Conservation (phyloP, 371 early-diverging fungal species). For the Furculomyces boomerangus region DNA sequence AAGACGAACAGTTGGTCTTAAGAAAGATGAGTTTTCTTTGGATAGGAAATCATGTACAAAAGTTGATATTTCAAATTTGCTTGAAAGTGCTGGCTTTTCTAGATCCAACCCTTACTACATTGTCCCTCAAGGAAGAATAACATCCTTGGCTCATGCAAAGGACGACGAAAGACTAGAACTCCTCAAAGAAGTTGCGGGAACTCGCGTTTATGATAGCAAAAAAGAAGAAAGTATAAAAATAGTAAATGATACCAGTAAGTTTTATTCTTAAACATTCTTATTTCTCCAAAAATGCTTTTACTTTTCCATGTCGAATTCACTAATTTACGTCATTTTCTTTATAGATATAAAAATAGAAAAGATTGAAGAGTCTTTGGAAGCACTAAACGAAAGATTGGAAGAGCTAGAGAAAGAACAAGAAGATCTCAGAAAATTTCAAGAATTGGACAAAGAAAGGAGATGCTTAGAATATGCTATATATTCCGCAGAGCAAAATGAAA, state of each 20-base stretch:
- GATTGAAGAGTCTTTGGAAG: slow-evolving; percentile 72
- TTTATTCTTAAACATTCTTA: not conserved
- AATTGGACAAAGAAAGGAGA: slow-evolving; percentile 67
- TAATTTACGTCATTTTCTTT: not conserved
- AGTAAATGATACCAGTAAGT: slow-evolving; percentile 76
- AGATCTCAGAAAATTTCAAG: slow-evolving; percentile 71
- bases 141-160: slow-evolving; percentile 81
- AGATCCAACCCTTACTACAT: slow-evolving; percentile 97
- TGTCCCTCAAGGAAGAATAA: slow-evolving; percentile 97
- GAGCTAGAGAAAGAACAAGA: slow-evolving; percentile 90
- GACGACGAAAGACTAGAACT: slow-evolving; percentile 79
- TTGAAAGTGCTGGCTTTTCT: slow-evolving; percentile 97
- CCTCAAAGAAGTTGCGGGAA: slow-evolving; percentile 97
- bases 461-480: slow-evolving; percentile 85
- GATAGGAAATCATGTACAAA: slow-evolving; percentile 77
- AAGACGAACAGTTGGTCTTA: slow-evolving; percentile 83
- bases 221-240: slow-evolving; percentile 75
- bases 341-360: slow-evolving; percentile 63
- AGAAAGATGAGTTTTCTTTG: slow-evolving; percentile 95
- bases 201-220: slow-evolving; percentile 91
- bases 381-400: slow-evolving; percentile 72
- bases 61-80: slow-evolving; percentile 78
- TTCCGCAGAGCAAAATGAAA: slow-evolving; percentile 67
- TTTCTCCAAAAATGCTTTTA: too few species aligned
- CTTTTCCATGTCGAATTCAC: too few species aligned